Conservation (phyloP, 305 asterid species). For the Fraxinus latifolia region DNA sequence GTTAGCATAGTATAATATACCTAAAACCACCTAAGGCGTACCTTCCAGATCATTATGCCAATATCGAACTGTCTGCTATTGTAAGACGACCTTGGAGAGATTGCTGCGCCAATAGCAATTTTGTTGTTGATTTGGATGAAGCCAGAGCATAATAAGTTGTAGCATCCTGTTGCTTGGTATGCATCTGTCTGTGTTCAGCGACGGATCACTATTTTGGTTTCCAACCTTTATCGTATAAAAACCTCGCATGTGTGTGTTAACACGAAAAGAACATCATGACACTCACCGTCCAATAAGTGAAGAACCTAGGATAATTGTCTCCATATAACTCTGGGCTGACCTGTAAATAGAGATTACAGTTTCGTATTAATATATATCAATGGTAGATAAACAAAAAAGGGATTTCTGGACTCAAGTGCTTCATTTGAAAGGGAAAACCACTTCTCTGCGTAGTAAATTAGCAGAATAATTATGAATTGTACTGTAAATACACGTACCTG, state of each 20-base stretch:
- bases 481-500: constrained; percentile 49
- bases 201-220: background rate
- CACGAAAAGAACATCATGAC: background rate
- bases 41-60: constrained; percentile 58
- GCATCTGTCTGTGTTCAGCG: constrained; percentile 34
- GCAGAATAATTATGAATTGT: constrained; percentile 20
- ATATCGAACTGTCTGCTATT: constrained; percentile 43
- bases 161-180: constrained; percentile 54
- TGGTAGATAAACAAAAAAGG: background rate
- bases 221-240: background rate
- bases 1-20: background rate
- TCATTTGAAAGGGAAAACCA: background rate
- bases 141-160: constrained; percentile 52
- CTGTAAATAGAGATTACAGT: constrained; percentile 31
- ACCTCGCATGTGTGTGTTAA: background rate
- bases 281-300: constrained; percentile 94
- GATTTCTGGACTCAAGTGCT: background rate
- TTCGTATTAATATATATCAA: background rate
- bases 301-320: constrained; percentile 81
- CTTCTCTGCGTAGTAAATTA: background rate
- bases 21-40: background rate
- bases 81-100: constrained; percentile 50
- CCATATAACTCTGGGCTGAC: constrained; percentile 87
- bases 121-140: constrained; percentile 48
- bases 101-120: constrained; percentile 58